Evolutionary conservation across 805 yeast species (phyloP), one percentile per base, ranked within the genome.

Genomic region (Barnettozyma pratensis): DNA sequence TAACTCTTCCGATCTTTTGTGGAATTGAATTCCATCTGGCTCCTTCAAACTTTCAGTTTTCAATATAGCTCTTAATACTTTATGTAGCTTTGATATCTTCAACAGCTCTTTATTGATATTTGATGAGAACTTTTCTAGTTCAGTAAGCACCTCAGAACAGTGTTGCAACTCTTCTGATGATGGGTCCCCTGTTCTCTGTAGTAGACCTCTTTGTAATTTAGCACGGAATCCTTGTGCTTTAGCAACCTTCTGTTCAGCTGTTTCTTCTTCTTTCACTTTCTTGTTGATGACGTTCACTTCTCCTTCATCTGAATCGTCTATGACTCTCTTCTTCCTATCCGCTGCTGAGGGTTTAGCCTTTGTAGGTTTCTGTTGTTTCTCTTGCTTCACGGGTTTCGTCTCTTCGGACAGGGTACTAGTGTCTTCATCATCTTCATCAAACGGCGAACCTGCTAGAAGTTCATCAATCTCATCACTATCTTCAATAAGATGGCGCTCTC

Each of bases 41-140:
- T 71, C 68, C 50, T 67, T 72, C 52, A 75, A 64, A 35, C 63
- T 64, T 29, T 64, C 65, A 50, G 69, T 67, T 48, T 68, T 69
- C 44, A 69, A 50, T 25, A 77, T 74, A 47, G 78, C 77, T 57
- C 72, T 75, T 50, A 77, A 58, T 1, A 77, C 81, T 58, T 77
- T 77, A 56, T 77, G 80, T 45, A 77, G 64, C 54, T 76, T 77
- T 12, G 81, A 74, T 26, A 62, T 61, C 43, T 64, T 66, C 49
- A 77, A 64, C 25, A 76, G 57, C 12, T 71, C 72, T 25, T 65
- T 60, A 30, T 59, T 66, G 35, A 77, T 69, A 3, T 55, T 37
- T 8, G 53, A 46, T 1, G 76, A 70, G 49, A 75, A 72, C 14
- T 70, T 71, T 27, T 68, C 72, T 26, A 77, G 59, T 36, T 74